Percentiles rank a stretch among this genome's conserved stretches.
These are phyloP conservation scores for Takakia lepidozioides DNA, from an alignment of 225 moss, liverwort and hornwort species.

Conservation along the genomic window DNA sequence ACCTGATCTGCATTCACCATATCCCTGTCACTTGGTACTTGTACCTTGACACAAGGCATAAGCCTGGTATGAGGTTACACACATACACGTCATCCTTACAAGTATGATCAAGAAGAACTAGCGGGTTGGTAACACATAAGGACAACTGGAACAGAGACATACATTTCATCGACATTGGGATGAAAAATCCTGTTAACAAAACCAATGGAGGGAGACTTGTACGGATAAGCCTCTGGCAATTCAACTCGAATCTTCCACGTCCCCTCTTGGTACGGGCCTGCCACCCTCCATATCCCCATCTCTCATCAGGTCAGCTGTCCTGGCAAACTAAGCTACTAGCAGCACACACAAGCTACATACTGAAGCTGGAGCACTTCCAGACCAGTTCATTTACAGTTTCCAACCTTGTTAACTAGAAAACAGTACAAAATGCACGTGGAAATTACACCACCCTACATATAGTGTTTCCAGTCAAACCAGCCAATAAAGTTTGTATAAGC, in stretches of 20 bases:
- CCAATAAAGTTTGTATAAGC: too few relatives aligned
- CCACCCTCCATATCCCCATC: neutral
- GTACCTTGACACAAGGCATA: too few relatives aligned
- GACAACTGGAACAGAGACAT: neutral
- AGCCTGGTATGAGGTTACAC: too few relatives aligned
- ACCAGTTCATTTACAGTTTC: too few relatives aligned
- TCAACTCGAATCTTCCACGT: constrained; percentile 60
- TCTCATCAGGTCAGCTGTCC: neutral
- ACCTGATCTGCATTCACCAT: constrained; percentile 31
- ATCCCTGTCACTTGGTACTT: too few relatives aligned
- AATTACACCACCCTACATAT: too few relatives aligned
- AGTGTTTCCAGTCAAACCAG: too few relatives aligned
- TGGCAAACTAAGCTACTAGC: neutral
- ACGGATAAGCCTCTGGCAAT: constrained; percentile 52
- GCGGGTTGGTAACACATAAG: neutral
- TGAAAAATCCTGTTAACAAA: constrained; percentile 59
- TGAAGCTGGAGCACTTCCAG: too few relatives aligned
- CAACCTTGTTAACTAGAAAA: too few relatives aligned
- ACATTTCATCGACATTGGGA: constrained; percentile 60
- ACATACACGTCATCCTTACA: too few relatives aligned
- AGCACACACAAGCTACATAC: neutral
- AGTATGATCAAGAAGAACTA: too few relatives aligned
- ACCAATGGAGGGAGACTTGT: constrained; percentile 56
- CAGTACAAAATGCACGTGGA: too few relatives aligned
- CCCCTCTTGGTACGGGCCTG: constrained; percentile 58